Base-by-base conservation (phyloP, 345 rosid genomes). In the Cardiospermum halicacabum region DNA sequence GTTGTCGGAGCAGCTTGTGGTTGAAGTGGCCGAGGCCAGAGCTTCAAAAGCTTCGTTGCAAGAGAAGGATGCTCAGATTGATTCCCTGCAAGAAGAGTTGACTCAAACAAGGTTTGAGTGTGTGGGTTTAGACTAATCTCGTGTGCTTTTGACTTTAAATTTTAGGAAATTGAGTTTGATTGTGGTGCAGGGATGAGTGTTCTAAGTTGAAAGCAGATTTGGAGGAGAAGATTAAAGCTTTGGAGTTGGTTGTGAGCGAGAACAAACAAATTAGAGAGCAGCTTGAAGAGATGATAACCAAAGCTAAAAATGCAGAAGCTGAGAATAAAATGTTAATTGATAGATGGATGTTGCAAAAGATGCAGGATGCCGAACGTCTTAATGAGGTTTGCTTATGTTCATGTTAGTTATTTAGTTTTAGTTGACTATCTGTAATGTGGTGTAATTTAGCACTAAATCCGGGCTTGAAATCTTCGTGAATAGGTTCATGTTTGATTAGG, bases 271-370 rank as follows among this genome's bases (percentile, higher is more conserved):
- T 89, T 40, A 77, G 80, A 55, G 55, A 60, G 18, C 96, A 91
- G 60, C 69, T 87, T 48, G 89, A 84, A 65, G 84, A 82, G 77
- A 77, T 81, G 84, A 77, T 80, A 25, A 31, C 57, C 45, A 94
- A 82, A 82, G 91, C 84, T 51, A 83, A 80, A 73, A 81, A 80
- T 45, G 97, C 96, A 1, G 99, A 85, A 70, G 78, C 87, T 59
- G 99, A 94, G 72, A 91, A 94, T 60, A 91, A 85, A 79, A 87
- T 85, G 89, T 69, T 94, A 39, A 56, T 94, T 57, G 97, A 94
- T 74, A 89, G 96, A 31, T 94, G 95, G 99, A 94, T 94, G 97
- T 74, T 94, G 71, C 89, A 94, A 72, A 94, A 94, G 80, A 94
- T 94, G 97, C 80, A 91, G 77, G 97, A 91, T 50, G 97, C 99